Evolutionary conservation across 768 basidiomycete species (phyloP).

Genomic region (Basidioascus undulatus): DNA sequence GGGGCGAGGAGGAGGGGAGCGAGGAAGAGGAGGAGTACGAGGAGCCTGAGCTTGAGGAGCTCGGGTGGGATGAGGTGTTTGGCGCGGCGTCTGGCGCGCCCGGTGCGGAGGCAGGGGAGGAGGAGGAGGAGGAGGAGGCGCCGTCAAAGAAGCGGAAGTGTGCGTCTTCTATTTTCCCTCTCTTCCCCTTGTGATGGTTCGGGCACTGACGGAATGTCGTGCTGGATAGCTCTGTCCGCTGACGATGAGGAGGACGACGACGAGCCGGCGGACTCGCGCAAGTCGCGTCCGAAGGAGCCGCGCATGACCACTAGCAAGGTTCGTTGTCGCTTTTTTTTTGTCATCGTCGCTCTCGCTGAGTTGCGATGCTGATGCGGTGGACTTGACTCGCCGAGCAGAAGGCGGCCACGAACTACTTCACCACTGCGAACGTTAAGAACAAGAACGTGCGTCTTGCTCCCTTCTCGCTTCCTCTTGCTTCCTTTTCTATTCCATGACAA

Average conservation of each 20-base stretch:
- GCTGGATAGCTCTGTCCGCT: slow-evolving; percentile 15
- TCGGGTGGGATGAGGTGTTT: slow-evolving; percentile 77
- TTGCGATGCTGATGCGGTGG: background rate
- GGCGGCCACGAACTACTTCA: slow-evolving; percentile 76
- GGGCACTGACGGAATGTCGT: background rate
- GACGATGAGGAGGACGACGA: slow-evolving; percentile 20
- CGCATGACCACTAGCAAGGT: slow-evolving; percentile 93
- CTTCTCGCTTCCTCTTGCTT: too few relatives aligned
- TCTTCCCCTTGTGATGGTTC: background rate
- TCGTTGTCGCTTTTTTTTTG: slow-evolving; percentile 5
- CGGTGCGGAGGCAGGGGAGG: slow-evolving; percentile 18
- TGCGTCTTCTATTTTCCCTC: background rate
- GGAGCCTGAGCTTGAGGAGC: slow-evolving; percentile 17
- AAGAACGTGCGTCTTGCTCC: too few relatives aligned
- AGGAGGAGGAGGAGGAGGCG: slow-evolving; percentile 7
- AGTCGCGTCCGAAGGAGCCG: slow-evolving; percentile 30
- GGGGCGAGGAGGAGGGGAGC: slow-evolving; percentile 16
- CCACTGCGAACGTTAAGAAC: slow-evolving; percentile 62
- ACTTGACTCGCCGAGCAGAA: slow-evolving; percentile 28
- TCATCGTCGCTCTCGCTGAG: background rate
- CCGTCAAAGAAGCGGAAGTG: slow-evolving; percentile 6
- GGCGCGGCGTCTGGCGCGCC: slow-evolving; percentile 25
- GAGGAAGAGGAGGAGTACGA: slow-evolving; percentile 12
- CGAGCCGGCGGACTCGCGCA: too few relatives aligned
- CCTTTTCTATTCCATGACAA: too few relatives aligned